These are phyloP conservation scores for Leccinum cinnamomeum DNA, from an alignment of 1,284 basidiomycete species.

Conservation along the genomic window DNA sequence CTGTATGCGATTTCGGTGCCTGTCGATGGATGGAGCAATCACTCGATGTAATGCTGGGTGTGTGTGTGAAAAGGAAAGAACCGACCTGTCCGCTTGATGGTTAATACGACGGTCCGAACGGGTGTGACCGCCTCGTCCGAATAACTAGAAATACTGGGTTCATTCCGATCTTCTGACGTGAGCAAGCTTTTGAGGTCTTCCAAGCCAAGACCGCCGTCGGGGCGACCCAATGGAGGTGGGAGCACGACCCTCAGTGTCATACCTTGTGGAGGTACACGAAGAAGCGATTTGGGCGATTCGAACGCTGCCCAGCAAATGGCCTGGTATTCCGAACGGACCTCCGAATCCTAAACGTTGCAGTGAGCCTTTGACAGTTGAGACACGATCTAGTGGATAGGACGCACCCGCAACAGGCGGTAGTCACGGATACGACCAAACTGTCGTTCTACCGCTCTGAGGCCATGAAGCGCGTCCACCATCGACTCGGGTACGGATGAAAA, in stretches of 20 bases:
- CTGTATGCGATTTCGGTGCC: conserved; percentile 26
- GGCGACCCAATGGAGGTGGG: conserved; percentile 21
- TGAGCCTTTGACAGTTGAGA: conserved; percentile 2
- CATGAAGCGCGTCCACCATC: conserved; percentile 48
- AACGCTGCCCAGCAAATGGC: conserved; percentile 45
- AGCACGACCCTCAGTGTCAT: conserved; percentile 27
- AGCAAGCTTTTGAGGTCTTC: conserved; percentile 35
- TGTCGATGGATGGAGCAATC: conserved; percentile 5
- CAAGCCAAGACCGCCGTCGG: conserved; percentile 38
- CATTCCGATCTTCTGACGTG: conserved; percentile 9
- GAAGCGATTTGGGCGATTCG: conserved; percentile 40
- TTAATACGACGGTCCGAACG: conserved; percentile 25
- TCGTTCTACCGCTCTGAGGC: conserved; percentile 54
- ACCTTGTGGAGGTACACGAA: conserved; percentile 33
- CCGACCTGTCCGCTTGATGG: conserved; percentile 30
- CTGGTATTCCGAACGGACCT: conserved; percentile 43
- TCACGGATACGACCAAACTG: conserved; percentile 55
- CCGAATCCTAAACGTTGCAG: conserved; percentile 43
- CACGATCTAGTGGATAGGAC: conserved; percentile 19
- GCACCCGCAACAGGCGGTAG: conserved; percentile 47
- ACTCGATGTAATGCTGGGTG: neutral
- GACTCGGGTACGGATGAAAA: conserved; percentile 32
- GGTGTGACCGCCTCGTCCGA: conserved; percentile 2
- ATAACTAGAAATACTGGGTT: neutral
- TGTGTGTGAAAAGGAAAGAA: neutral